phyloP scores from a whole-genome alignment of 2,329 filamentous ascomycete genomes.

The Juglanconis oblonga region DNA sequence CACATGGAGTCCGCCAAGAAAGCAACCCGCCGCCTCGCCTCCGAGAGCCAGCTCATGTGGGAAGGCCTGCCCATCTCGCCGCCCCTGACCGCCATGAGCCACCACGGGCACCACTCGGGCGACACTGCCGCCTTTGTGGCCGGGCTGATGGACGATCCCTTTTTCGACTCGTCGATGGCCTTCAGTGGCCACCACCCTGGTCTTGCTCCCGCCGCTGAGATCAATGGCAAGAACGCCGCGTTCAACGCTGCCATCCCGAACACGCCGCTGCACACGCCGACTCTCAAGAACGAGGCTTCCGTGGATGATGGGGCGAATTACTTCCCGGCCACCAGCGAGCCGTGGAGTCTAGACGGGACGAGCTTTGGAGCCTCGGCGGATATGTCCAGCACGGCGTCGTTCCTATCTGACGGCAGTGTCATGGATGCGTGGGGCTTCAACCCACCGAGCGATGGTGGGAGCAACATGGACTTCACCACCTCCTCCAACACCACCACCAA shows the following conservation, averaged over 20 bases:
- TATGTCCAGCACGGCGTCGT: background rate
- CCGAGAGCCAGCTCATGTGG: conserved; percentile 8
- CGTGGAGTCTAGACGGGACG: conserved; percentile 11
- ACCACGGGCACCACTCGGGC: conserved; percentile 2
- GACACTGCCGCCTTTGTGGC: conserved; percentile 21
- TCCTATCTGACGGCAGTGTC: conserved; percentile 28
- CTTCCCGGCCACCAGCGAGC: conserved; percentile 22
- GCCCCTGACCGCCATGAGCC: conserved; percentile 11
- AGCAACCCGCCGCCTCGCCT: conserved; percentile 4
- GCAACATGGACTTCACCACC: conserved; percentile 7
- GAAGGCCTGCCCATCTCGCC: conserved; percentile 18
- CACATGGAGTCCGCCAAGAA: conserved; percentile 15
- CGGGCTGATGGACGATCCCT: conserved; percentile 28
- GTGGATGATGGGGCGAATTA: conserved; percentile 19
- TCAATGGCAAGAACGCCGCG: conserved; percentile 2
- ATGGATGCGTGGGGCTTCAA: conserved; percentile 18
- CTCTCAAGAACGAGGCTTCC: conserved; percentile 24
- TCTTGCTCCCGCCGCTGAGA: conserved; percentile 12
- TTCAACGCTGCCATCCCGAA: conserved; percentile 25
- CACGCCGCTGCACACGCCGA: conserved; percentile 38
- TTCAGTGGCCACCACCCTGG: conserved; percentile 1
- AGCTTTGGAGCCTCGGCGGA: conserved; percentile 7
- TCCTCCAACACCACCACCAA: background rate
- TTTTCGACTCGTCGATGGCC: conserved; percentile 20
- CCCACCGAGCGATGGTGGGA: conserved; percentile 11